Conservation (phyloP, 306 rosid species). For the Coriaria nepalensis region DNA sequence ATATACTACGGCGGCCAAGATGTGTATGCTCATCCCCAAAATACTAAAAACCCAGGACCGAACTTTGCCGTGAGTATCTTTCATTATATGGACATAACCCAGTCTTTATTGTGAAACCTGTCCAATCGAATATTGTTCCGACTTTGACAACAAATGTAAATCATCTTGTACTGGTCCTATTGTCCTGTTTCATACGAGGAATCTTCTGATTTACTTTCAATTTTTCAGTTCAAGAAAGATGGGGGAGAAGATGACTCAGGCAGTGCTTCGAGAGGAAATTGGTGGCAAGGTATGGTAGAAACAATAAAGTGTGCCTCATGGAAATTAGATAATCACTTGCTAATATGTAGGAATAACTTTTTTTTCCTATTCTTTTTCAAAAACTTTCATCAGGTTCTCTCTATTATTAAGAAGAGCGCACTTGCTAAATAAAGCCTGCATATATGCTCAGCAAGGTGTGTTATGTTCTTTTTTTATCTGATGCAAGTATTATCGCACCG, state of each 20-base stretch:
- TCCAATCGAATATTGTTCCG: too few species aligned
- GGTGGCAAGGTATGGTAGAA: constrained; percentile 69
- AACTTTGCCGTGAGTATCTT: constrained; percentile 33
- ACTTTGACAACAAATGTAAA: too few species aligned
- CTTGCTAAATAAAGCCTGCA: constrained; percentile 11
- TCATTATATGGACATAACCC: background rate
- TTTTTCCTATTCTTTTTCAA: constrained; percentile 9
- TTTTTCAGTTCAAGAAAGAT: constrained; percentile 44
- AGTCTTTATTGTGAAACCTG: too few species aligned
- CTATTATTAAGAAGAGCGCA: constrained; percentile 41
- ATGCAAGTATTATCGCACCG: too few species aligned
- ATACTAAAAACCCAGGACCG: constrained; percentile 19
- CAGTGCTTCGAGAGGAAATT: constrained; percentile 67
- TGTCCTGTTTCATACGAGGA: too few species aligned
- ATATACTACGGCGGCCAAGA: constrained; percentile 90
- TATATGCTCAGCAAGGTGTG: constrained; percentile 30
- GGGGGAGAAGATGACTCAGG: constrained; percentile 63
- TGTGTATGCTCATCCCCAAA: constrained; percentile 35
- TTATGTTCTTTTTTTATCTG: too few species aligned
- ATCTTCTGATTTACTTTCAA: constrained; percentile 3
- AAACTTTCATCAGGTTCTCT: constrained; percentile 50
- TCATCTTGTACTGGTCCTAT: too few species aligned
- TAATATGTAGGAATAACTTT: constrained; percentile 1
- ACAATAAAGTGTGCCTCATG: too few species aligned
- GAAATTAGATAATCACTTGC: too few species aligned